Conservation (phyloP, 2,329 filamentous ascomycete genomes). For the Alternaria sp. region DNA sequence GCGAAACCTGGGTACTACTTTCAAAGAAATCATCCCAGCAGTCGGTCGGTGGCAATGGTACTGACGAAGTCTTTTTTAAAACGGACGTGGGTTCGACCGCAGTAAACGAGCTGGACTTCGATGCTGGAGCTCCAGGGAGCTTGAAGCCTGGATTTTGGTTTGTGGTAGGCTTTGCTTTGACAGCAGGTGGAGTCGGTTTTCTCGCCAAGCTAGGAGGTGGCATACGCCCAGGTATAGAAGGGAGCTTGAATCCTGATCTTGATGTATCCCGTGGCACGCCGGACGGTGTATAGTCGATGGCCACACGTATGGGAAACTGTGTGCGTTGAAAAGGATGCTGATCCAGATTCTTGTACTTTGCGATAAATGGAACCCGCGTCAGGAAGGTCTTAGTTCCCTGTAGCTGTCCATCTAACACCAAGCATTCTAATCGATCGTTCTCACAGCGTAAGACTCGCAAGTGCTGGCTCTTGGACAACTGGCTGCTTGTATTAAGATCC, state of each 20-base stretch:
- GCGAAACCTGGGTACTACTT: slow-evolving; percentile 56
- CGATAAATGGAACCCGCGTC: slow-evolving; percentile 37
- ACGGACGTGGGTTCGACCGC: background rate
- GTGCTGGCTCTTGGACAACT: slow-evolving; percentile 45
- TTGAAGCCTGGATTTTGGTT: slow-evolving; percentile 35
- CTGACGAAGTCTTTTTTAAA: background rate
- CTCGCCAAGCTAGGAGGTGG: slow-evolving; percentile 13
- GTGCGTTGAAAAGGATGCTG: slow-evolving; percentile 36
- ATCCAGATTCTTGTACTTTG: slow-evolving; percentile 41
- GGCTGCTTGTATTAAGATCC: slow-evolving; percentile 40
- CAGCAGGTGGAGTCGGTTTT: slow-evolving; percentile 1
- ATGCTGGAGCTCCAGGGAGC: slow-evolving; percentile 36
- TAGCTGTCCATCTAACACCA: slow-evolving; percentile 46
- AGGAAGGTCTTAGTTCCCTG: slow-evolving; percentile 44
- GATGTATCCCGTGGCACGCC: slow-evolving; percentile 10
- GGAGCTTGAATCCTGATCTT: slow-evolving; percentile 33
- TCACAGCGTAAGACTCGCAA: slow-evolving; percentile 39
- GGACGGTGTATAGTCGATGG: slow-evolving; percentile 22
- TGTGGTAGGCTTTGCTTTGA: slow-evolving; percentile 7
- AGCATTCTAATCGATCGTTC: slow-evolving; percentile 42
- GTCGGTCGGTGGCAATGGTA: slow-evolving; percentile 20
- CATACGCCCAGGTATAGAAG: slow-evolving; percentile 22
- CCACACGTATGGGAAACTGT: slow-evolving; percentile 46
- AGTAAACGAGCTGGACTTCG: slow-evolving; percentile 16
- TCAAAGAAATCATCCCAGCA: slow-evolving; percentile 54